Evolutionary conservation across 345 rosid genomes (phyloP).

Genomic region (Cardiospermum halicacabum): DNA sequence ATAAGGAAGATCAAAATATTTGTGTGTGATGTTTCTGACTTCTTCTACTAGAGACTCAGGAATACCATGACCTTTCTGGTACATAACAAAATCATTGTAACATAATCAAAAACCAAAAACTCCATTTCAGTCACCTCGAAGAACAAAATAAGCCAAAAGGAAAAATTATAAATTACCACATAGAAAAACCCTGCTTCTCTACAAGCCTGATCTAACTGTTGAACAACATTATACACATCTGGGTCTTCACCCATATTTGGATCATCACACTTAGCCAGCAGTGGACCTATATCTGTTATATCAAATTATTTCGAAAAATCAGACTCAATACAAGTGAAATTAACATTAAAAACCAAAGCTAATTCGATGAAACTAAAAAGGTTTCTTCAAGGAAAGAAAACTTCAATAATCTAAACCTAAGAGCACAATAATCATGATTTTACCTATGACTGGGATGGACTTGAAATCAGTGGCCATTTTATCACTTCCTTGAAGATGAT

Average conservation of each 20-base stretch:
- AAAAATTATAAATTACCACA: slow-evolving; percentile 59
- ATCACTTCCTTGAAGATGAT: background rate
- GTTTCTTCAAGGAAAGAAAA: too few relatives aligned
- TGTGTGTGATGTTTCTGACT: slow-evolving; percentile 39
- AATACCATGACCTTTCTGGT: slow-evolving; percentile 78
- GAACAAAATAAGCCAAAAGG: too few relatives aligned
- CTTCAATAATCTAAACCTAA: too few relatives aligned
- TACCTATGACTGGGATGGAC: slow-evolving; percentile 59
- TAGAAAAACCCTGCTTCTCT: slow-evolving; percentile 86
- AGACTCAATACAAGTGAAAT: background rate
- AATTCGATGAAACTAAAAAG: too few relatives aligned
- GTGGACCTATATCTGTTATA: slow-evolving; percentile 61
- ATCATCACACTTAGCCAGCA: slow-evolving; percentile 57
- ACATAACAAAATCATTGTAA: slow-evolving; percentile 15
- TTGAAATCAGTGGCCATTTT: slow-evolving; percentile 57
- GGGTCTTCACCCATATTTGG: slow-evolving; percentile 54
- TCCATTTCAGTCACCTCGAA: too few relatives aligned
- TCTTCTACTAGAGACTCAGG: slow-evolving; percentile 50
- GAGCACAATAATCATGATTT: background rate
- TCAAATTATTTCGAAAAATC: background rate
- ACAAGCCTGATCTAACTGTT: slow-evolving; percentile 69
- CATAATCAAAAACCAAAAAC: background rate
- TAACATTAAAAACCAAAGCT: background rate
- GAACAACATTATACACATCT: slow-evolving; percentile 49
- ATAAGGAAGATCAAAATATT: slow-evolving; percentile 55